Evolutionary conservation across 1,139 yeast species (phyloP).

Genomic region (Wickerhamomyces sp.): DNA sequence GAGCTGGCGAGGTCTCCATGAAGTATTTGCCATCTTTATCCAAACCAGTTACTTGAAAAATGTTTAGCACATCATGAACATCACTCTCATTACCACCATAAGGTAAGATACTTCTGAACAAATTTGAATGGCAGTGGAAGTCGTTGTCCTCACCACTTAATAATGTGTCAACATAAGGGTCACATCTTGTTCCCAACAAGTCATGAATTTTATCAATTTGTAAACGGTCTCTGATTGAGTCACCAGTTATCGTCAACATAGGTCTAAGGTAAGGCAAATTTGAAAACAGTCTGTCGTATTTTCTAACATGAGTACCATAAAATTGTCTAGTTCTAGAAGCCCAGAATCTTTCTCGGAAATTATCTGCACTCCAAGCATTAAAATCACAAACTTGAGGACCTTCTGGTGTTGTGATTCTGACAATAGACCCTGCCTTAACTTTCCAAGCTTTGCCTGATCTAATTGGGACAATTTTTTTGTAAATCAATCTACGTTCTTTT

Average conservation of each 20-base stretch:
- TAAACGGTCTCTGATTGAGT: constrained; percentile 41
- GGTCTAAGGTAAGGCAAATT: constrained; percentile 61
- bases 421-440: constrained; percentile 54
- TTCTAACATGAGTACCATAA: constrained; percentile 62
- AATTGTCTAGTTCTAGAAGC: constrained; percentile 66
- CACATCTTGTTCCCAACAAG: constrained; percentile 64
- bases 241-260: constrained; percentile 58
- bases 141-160: constrained; percentile 62
- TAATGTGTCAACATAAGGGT: constrained; percentile 62
- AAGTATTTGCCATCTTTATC: constrained; percentile 63
- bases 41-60: constrained; percentile 66
- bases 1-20: constrained; percentile 68
- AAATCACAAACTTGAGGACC: constrained; percentile 72
- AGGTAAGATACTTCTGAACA: constrained; percentile 54
- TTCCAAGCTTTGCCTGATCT: constrained; percentile 58
- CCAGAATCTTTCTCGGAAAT: constrained; percentile 65
- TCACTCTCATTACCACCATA: constrained; percentile 60
- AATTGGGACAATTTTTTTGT: constrained; percentile 35
- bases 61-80: constrained; percentile 66
- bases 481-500: constrained; percentile 20
- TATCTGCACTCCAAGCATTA: constrained; percentile 57
- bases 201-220: constrained; percentile 43
- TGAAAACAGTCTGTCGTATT: constrained; percentile 62
- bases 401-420: constrained; percentile 58
- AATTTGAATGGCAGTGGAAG: constrained; percentile 63